A percentile compares a stretch with the other conserved stretches of the same genome.
phyloP scores from a whole-genome alignment of 768 basidiomycete species.

The Lactarius sp. region DNA sequence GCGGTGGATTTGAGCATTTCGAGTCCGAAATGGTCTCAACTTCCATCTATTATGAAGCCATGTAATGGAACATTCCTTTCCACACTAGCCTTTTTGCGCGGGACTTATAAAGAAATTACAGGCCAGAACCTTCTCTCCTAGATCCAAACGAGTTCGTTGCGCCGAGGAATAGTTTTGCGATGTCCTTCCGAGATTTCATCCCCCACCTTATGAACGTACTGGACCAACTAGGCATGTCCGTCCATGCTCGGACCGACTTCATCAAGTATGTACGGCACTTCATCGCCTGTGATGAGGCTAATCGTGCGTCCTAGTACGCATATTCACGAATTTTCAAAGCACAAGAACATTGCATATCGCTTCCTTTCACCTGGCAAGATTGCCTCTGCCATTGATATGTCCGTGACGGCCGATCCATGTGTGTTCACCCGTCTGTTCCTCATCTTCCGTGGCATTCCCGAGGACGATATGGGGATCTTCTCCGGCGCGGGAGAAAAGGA shows the following conservation, averaged over 20 bases:
- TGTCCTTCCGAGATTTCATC: slow-evolving; percentile 76
- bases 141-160: slow-evolving; percentile 77
- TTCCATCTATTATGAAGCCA: slow-evolving; percentile 79
- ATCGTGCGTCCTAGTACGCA: slow-evolving; percentile 51
- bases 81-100: neutral
- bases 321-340: slow-evolving; percentile 62
- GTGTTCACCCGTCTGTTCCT: slow-evolving; percentile 81
- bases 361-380: slow-evolving; percentile 76
- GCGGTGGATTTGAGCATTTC: slow-evolving; percentile 83
- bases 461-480: slow-evolving; percentile 74
- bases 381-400: slow-evolving; percentile 82
- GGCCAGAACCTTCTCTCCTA: slow-evolving; percentile 71
- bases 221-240: slow-evolving; percentile 78
- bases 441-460: slow-evolving; percentile 76
- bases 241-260: slow-evolving; percentile 77
- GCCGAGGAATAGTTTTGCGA: slow-evolving; percentile 79
- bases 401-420: slow-evolving; percentile 75
- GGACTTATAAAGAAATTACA: slow-evolving; percentile 31
- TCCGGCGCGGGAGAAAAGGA: slow-evolving; percentile 82
- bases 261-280: slow-evolving; percentile 53
- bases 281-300: slow-evolving; percentile 6
- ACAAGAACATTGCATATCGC: slow-evolving; percentile 89
- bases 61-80: slow-evolving; percentile 44
- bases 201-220: slow-evolving; percentile 78
- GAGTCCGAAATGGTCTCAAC: slow-evolving; percentile 77